phyloP scores from a whole-genome alignment of 495 filamentous ascomycete genomes.

The Penicillium verhagenii region DNA sequence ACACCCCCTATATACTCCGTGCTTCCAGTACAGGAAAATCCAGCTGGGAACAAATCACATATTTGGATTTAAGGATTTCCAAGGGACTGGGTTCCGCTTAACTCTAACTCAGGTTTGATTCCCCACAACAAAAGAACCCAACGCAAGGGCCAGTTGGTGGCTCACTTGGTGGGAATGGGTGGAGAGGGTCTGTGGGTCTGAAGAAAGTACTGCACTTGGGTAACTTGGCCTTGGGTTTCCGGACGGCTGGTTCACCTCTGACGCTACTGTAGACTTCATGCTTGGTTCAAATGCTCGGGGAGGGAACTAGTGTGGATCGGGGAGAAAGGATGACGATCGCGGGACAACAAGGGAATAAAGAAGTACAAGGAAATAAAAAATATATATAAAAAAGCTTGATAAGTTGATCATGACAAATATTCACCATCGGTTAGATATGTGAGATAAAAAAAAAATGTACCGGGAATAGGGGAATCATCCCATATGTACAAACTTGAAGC shows the following conservation, averaged over 20 bases:
- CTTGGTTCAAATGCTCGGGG: too few relatives aligned
- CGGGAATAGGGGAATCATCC: neutral
- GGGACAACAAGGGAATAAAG: neutral
- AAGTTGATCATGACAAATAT: neutral
- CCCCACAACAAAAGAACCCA: constrained; percentile 7
- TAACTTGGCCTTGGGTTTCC: neutral
- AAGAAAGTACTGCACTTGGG: constrained; percentile 9
- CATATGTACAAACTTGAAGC: neutral
- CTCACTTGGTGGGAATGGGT: neutral
- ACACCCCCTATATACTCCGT: too few relatives aligned
- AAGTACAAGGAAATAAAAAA: neutral
- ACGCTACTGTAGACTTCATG: too few relatives aligned
- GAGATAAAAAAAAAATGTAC: neutral
- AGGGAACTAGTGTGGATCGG: neutral
- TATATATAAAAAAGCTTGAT: neutral
- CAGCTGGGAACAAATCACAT: constrained; percentile 5
- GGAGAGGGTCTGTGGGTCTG: constrained; percentile 3
- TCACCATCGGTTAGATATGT: too few relatives aligned
- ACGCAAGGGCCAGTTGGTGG: constrained; percentile 10
- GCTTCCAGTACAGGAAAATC: too few relatives aligned
- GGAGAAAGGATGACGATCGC: neutral
- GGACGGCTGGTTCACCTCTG: neutral
- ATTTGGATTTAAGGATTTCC: constrained; percentile 17
- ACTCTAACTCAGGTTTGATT: constrained; percentile 18
- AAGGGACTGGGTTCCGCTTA: constrained; percentile 22